Percentiles rank a stretch among this genome's conserved stretches.
Conservation (phyloP, 305 asterid species). For the Plantago lanceolata region DNA sequence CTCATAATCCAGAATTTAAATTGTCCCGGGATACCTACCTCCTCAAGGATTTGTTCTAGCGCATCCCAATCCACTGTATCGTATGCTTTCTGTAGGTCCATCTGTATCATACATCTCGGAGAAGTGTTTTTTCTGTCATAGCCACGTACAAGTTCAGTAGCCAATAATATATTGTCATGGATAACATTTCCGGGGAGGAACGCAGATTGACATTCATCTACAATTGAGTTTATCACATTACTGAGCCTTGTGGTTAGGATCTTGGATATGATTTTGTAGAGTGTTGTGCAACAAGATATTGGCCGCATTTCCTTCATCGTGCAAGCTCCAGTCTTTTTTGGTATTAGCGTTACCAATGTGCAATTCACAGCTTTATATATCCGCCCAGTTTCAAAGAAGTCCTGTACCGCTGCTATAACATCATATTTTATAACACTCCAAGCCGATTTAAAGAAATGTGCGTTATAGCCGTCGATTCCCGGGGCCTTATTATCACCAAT, state of each 20-base stretch:
- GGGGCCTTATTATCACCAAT: no score
- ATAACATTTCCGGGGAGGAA: no score
- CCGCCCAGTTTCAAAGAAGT: no score
- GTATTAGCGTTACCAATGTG: no score
- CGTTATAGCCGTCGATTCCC: no score
- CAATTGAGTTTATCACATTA: no score
- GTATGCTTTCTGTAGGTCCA: background rate
- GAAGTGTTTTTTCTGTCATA: background rate
- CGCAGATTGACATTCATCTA: no score
- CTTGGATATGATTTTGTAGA: background rate
- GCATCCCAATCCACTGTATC: background rate
- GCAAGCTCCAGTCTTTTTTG: background rate
- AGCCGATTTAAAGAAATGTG: no score
- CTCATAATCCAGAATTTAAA: background rate
- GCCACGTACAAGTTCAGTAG: background rate
- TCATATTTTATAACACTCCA: no score
- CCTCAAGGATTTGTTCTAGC: background rate
- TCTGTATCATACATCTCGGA: background rate
- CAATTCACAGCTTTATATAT: no score
- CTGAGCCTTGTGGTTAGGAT: background rate
- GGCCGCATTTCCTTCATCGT: background rate
- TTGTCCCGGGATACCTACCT: background rate
- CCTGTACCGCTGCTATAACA: no score
- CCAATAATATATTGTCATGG: background rate
- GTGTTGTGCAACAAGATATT: background rate